Conservation (phyloP, 1,284 basidiomycete genomes). For the Quambalaria eucalypti region DNA sequence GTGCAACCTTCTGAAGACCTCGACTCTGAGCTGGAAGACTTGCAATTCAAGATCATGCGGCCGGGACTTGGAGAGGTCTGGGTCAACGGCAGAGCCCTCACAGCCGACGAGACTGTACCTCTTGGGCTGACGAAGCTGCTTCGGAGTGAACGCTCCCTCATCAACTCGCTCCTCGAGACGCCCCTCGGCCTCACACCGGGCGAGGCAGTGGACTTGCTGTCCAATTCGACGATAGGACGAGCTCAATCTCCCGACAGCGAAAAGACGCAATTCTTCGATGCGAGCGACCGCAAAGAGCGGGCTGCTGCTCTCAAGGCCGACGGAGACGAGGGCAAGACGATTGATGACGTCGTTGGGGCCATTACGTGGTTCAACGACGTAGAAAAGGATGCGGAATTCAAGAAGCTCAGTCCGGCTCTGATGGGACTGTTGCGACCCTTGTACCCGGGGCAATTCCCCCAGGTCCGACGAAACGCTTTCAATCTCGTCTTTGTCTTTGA, state of each 20-base stretch:
- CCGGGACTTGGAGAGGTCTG: conserved; percentile 31
- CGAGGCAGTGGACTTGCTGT: conserved; percentile 63
- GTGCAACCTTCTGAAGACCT: conserved; percentile 10
- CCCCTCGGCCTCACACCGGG: conserved; percentile 56
- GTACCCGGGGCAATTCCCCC: conserved; percentile 33
- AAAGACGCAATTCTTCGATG: conserved; percentile 49
- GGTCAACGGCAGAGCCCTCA: conserved; percentile 32
- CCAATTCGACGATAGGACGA: conserved; percentile 15
- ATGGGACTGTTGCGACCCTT: conserved; percentile 18
- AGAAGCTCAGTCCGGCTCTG: conserved; percentile 5
- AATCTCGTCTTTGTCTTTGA: conserved; percentile 37
- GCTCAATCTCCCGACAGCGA: conserved; percentile 43
- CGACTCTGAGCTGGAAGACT: conserved; percentile 12
- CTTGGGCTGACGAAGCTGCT: conserved; percentile 44
- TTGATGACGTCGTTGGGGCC: conserved; percentile 49
- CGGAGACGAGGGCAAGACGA: background rate
- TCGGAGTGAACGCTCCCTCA: conserved; percentile 61
- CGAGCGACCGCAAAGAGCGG: conserved; percentile 34
- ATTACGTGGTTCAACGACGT: conserved; percentile 84
- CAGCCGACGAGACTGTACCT: conserved; percentile 17
- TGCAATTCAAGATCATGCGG: conserved; percentile 16
- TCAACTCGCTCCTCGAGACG: conserved; percentile 55
- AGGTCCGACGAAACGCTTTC: conserved; percentile 36
- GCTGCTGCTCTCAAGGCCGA: background rate
- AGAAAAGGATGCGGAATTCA: conserved; percentile 64